Base-by-base conservation (phyloP, 306 rosid species). In the Casuarina glauca region DNA sequence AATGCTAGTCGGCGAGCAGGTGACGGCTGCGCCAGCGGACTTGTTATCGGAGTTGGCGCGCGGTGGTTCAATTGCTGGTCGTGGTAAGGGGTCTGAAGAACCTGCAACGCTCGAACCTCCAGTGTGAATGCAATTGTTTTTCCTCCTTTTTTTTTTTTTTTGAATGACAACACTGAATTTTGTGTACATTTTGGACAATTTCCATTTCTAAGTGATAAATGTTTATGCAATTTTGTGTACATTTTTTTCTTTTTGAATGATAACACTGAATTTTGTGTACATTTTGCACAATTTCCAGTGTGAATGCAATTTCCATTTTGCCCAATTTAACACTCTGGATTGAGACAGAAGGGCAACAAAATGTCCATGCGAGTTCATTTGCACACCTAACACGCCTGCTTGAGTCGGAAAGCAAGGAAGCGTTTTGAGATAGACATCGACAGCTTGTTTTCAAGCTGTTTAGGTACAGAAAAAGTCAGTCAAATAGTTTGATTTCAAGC, bases 1-100 rank as follows among this genome's bases (percentile, higher is more conserved):
- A 3, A 76, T 95, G 17, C 82, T 95, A 72, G 76, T 84, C 1
- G 89, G 96, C 1, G 89, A 89, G 78, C 79, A 81, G 4, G 58
- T 63, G 0, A 76, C 85, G 0, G 80, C 90, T 20, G 80, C 83
- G 5, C 95, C 93, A 0, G 82, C 86, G 3, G 82, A 85, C 4
- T 63, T 89, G 48, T 78, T 89, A 78, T 87, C 93, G 2, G 87
- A 73, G 49, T 80, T 88, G 81, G 81, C 88, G 3, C 73, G 80
- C 6, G 83, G 79, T 1, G 78, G 82, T 2, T 69, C 44, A 13
- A 76, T 43, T 16, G 3, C 50, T 3, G 51, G 20, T 9, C 10
- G 52, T 3, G 73, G 61, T 13, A 26, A 26, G 1, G 81, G 15
- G 50, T 16, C 57, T 0, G 75, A 15, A 9, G 86, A 74, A 71